Conservation (phyloP, 1,284 basidiomycete species). For the Phylloboletellus chloephorus region DNA sequence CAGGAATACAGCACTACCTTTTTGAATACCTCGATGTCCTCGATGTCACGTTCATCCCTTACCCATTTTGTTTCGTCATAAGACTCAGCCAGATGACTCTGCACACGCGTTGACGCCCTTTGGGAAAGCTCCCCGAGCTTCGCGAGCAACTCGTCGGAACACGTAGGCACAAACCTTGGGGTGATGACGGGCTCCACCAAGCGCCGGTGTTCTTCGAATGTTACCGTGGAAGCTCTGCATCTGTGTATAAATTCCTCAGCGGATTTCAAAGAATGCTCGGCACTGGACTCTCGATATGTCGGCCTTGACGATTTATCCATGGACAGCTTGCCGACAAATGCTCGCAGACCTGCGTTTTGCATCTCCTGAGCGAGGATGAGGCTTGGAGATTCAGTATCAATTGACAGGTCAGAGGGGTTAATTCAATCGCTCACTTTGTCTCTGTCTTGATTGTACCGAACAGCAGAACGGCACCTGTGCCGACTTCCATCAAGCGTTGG, state of each 20-base stretch:
- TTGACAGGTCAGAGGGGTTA: not conserved
- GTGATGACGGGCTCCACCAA: conserved; percentile 77
- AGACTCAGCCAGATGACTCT: conserved; percentile 76
- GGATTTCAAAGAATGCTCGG: conserved; percentile 44
- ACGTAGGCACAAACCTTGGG: conserved; percentile 79
- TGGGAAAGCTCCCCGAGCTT: conserved; percentile 52
- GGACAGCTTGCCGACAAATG: conserved; percentile 78
- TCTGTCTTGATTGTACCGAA: conserved; percentile 79
- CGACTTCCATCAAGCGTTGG: conserved; percentile 56
- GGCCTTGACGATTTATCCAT: conserved; percentile 77
- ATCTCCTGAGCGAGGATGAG: conserved; percentile 70
- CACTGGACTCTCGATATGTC: conserved; percentile 63
- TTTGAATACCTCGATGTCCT: conserved; percentile 72
- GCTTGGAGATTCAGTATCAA: conserved; percentile 35
- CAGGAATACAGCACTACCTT: conserved; percentile 37
- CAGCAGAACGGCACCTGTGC: conserved; percentile 69
- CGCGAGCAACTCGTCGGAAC: conserved; percentile 59
- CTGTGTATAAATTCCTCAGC: conserved; percentile 53
- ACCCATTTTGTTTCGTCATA: conserved; percentile 72
- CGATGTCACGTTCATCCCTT: conserved; percentile 48
- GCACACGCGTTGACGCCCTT: conserved; percentile 46
- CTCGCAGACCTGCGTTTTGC: conserved; percentile 66
- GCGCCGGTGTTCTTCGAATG: conserved; percentile 40
- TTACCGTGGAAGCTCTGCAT: conserved; percentile 40
- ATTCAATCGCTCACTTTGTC: conserved; percentile 56